Base-by-base conservation (phyloP, 306 rosid genomes). In the Ceratonia siliqua region DNA sequence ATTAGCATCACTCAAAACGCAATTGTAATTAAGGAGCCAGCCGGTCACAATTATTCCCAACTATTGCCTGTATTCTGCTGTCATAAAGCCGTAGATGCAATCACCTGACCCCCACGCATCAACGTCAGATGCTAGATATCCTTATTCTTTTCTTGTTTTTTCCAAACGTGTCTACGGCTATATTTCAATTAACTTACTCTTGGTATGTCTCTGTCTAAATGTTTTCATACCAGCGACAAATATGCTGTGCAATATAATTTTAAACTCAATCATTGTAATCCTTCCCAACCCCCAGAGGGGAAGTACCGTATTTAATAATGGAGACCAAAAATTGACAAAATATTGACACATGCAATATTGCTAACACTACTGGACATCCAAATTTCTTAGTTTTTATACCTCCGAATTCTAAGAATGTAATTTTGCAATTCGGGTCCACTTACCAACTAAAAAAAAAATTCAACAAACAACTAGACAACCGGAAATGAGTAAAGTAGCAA, bases 231-330 rank as follows among this genome's bases (percentile, higher is more conserved):
- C 58, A 48, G 65, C 79, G 39, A 15, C 41, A 48, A 20, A 11
- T 38, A 18, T 18, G 64, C 59, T 9, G 8, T 53, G 39, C 56
- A 67, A 28, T 74, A 50, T 49, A 74, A 68, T 74, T 35, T 27
- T 24, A 63, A 46, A 25, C 67, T 15, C 67, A 58, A 80, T 80
- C 63, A 80, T 58, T 68, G 50, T 41, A 52, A 15, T 80, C 67
- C 54, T 18, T 66, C 17, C 25, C 27, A 48, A 15, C 8, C n/a
- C n/a, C n/a, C n/a, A n/a, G n/a, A 42, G 61, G 20, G 43, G 36
- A 62, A 38, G 32, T 49, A 50, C 68, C n/a, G 5, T 46, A 43
- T 18, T 18, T 20, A 12, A 59, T 15, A 46, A 65, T 67, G 38
- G 4, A 45, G 27, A 9, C 28, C 9, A 10, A 68, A 4, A 9